Conservation (phyloP, 192 early-diverging fungal species). For the Coemansia nantahalensis region DNA sequence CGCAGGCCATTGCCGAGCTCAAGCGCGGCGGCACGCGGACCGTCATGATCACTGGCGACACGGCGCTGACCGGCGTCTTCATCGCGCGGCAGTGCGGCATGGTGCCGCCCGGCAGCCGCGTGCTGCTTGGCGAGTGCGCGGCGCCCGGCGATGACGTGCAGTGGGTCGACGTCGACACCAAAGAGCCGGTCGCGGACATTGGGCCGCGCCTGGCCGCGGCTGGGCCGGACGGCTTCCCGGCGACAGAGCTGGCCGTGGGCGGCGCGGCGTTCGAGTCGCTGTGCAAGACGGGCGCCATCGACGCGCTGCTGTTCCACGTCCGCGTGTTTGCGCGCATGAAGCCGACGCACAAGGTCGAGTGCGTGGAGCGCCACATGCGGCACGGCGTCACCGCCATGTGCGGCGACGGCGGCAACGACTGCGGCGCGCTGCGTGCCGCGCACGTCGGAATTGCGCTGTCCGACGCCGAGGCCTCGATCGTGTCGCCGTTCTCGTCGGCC, state of each 20-base stretch:
- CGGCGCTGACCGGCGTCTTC: constrained; percentile 68
- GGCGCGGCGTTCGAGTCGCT: constrained; percentile 65
- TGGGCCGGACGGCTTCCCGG: constrained; percentile 21
- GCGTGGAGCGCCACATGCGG: constrained; percentile 74
- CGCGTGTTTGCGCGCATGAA: constrained; percentile 82
- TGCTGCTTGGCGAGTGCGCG: constrained; percentile 56
- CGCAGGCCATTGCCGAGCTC: constrained; percentile 65
- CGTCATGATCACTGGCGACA: constrained; percentile 85
- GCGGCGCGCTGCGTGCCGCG: constrained; percentile 76
- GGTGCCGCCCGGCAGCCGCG: constrained; percentile 15
- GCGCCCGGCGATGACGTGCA: constrained; percentile 34
- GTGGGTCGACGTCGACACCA: constrained; percentile 61
- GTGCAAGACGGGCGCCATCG: constrained; percentile 44
- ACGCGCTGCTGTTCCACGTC: constrained; percentile 59
- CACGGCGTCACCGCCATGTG: constrained; percentile 76
- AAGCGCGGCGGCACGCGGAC: constrained; percentile 68
- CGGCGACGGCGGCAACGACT: constrained; percentile 85
- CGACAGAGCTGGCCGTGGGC: constrained; percentile 67
- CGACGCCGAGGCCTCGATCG: constrained; percentile 78
- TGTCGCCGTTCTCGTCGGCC: constrained; percentile 73
- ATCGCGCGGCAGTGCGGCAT: constrained; percentile 57
- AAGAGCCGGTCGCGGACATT: constrained; percentile 30
- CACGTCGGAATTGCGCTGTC: constrained; percentile 80
- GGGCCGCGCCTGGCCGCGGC: constrained; percentile 8
- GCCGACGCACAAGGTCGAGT: constrained; percentile 73